Evolutionary conservation across 2,329 filamentous ascomycete genomes (phyloP), one percentile per base, ranked within the genome.

Genomic region (Pleoardoris graminearum): DNA sequence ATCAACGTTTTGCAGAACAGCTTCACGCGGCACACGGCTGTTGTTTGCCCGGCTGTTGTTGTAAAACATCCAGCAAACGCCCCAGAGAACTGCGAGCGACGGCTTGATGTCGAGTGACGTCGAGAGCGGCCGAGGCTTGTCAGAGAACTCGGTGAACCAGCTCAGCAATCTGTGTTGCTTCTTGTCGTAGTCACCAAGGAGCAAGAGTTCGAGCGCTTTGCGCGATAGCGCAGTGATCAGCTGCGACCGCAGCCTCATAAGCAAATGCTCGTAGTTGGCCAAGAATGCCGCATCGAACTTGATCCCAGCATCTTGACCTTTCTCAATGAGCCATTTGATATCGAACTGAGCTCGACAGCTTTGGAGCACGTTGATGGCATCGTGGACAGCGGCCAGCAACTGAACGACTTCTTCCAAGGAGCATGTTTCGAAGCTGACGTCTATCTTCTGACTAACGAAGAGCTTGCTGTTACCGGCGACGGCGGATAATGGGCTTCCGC

Each of bases 61-160:
- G 55, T 71, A 72, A 60, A 70, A 74, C 71, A 73, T 74, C 71
- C 71, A 74, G 54, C 75, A 77, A 4, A 77, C 74, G 19, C 74
- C 75, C 74, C 75, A 77, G 16, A 77, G 62, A 17, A 77, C 74
- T 12, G 75, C 69, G 42, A 77, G 66, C 33, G 72, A 73, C 0
- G 74, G 72, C 62, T 72, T 71, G 64, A 77, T 75, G 14, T 76
- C 76, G 75, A 78, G 75, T 62, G 75, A 76, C 16, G 74, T 75
- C 52, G 69, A 75, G 19, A 76, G 61, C 12, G 72, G 74, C 23
- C 68, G 66, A 35, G 67, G 68, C 57, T 73, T 69, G 57, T 72
- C 66, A 2, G 70, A 69, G 57, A 72, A 77, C 57, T 77, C 75
- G 4, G 69, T 63, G 53, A 77, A 77, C 72, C 73, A 76, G 29